Conservation (phyloP, 2,329 filamentous ascomycete genomes). For the Scortechinia acanthostroma region DNA sequence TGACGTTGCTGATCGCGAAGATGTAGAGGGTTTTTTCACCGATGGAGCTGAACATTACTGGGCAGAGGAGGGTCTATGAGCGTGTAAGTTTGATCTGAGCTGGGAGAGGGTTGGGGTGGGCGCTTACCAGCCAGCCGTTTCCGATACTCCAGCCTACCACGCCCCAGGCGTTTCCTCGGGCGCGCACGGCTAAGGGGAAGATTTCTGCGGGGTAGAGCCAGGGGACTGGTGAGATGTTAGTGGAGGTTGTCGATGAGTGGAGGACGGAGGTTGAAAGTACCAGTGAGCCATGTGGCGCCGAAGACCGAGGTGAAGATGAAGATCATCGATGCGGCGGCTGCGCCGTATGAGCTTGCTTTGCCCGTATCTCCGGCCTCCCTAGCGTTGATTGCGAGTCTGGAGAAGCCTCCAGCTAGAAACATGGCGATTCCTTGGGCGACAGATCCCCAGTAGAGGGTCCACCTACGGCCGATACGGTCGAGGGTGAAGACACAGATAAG, state of each 20-base stretch:
- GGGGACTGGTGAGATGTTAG: conserved; percentile 38
- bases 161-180: conserved; percentile 70
- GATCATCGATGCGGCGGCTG: conserved; percentile 63
- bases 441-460: conserved; percentile 65
- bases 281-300: conserved; percentile 52
- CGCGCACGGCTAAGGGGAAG: conserved; percentile 64
- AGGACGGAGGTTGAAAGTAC: conserved; percentile 38
- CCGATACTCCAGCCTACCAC: conserved; percentile 73
- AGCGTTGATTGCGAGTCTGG: conserved; percentile 39
- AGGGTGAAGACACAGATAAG: conserved; percentile 65
- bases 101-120: not conserved
- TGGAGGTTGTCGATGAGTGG: conserved; percentile 33
- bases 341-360: conserved; percentile 43
- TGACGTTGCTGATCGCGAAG: conserved; percentile 60
- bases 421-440: conserved; percentile 58
- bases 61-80: conserved; percentile 36
- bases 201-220: conserved; percentile 69
- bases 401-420: conserved; percentile 60
- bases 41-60: conserved; percentile 55
- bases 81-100: conserved; percentile 11
- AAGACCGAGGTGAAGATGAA: conserved; percentile 64
- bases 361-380: conserved; percentile 31
- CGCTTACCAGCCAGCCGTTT: conserved; percentile 53
- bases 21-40: conserved; percentile 69
- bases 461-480: conserved; percentile 61